phyloP scores from a whole-genome alignment of 495 filamentous ascomycete genomes.

The Trichoderma orchidacearum region DNA sequence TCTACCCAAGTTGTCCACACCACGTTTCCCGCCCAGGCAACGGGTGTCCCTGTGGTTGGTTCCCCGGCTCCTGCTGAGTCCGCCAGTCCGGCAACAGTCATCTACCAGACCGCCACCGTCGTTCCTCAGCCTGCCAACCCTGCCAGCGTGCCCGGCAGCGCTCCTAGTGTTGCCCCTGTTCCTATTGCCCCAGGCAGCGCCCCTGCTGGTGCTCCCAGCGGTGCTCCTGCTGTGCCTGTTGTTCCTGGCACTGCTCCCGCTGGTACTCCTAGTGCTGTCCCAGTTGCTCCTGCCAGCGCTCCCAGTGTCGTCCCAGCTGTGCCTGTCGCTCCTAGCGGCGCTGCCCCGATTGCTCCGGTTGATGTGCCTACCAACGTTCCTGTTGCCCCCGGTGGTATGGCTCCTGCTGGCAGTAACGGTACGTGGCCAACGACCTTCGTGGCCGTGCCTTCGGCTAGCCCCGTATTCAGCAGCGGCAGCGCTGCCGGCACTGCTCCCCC shows the following conservation, averaged over 20 bases:
- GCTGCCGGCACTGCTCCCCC: neutral
- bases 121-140: neutral
- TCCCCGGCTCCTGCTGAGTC: neutral
- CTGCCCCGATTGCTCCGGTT: neutral
- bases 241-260: neutral
- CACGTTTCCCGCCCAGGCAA: slow-evolving; percentile 47
- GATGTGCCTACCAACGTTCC: neutral
- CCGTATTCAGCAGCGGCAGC: neutral
- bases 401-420: neutral
- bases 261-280: neutral
- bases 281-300: neutral
- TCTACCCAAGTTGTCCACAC: slow-evolving; percentile 42
- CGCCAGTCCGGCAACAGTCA: neutral
- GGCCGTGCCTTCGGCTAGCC: neutral
- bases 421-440: neutral
- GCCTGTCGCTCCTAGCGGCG: neutral
- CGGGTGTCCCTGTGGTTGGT: slow-evolving; percentile 10
- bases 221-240: neutral
- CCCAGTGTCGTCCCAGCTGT: neutral
- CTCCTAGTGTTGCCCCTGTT: neutral
- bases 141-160: neutral
- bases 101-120: neutral
- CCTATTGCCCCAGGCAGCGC: neutral
- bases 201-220: neutral
- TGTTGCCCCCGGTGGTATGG: neutral